Evolutionary conservation across 495 filamentous ascomycete species (phyloP), one percentile per base, ranked within the genome.

Genomic region (Clavariopsis aquatica): DNA sequence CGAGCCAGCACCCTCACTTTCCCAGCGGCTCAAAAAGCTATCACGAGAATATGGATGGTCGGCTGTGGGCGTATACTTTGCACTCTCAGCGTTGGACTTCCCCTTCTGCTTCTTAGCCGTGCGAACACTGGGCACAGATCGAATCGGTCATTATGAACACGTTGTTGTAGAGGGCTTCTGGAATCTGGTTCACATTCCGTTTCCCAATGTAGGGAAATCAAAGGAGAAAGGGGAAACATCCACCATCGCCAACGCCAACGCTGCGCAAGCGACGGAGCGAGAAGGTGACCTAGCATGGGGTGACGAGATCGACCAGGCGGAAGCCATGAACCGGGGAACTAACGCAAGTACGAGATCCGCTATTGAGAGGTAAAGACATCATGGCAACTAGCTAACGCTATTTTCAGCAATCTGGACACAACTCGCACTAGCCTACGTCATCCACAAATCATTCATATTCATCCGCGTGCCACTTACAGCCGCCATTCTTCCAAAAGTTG

Each of bases 381-480:
- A n/a, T 43, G 38, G 4, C 38, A 3, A 43, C 6, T 10, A 17
- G 38, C 49, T 58, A 51, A 57, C 57, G 20, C 22, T 22, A 27
- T 34, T 29, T 23, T 19, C 60, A 90, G 88, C 85, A 67, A 78
- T 91, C 46, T 89, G 87, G 86, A 99, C 94, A 3, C 92, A 97
- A 69, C 79, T 98, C 26, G 94, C 89, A 15, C 83, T 99, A 15
- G 95, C 94, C 6, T 99, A 99, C 69, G 94, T 93, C 0, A 88
- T 99, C 54, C 94, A 99, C 80, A 99, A 99, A 77, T 94, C 31
- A 1, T 93, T 98, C 75, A 96, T 99, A 55, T 96, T 99, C 75
- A 77, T 98, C 57, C 84, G 94, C 9, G 89, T 98, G 1, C 94
- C 94, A 1, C 73, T 97, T 65, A 92, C 94, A 1, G 93, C 89